Conservation (phyloP, 768 basidiomycete genomes). For the Xanthoconium stramineum region DNA sequence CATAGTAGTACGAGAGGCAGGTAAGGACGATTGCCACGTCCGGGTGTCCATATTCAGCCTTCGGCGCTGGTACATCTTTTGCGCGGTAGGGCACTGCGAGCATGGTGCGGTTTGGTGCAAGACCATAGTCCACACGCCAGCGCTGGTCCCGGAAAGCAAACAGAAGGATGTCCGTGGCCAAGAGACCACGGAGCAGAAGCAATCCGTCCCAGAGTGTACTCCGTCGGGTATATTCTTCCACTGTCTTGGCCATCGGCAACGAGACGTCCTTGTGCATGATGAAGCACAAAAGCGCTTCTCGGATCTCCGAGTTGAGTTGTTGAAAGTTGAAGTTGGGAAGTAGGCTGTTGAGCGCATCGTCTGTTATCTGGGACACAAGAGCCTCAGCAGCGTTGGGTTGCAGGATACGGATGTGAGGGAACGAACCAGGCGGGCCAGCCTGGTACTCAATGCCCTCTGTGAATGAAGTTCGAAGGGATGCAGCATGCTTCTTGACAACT, state of each 20-base stretch:
- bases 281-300: neutral
- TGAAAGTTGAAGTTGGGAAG: slow-evolving; percentile 17
- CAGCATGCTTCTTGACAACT: slow-evolving; percentile 9
- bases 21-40: slow-evolving; percentile 37
- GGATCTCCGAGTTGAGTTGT: neutral
- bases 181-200: slow-evolving; percentile 44
- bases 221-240: slow-evolving; percentile 11
- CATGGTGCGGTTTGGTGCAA: slow-evolving; percentile 30
- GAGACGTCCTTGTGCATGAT: neutral
- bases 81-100: slow-evolving; percentile 39
- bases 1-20: slow-evolving; percentile 37
- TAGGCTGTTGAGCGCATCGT: slow-evolving; percentile 1
- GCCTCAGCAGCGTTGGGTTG: neutral
- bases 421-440: slow-evolving; percentile 1
- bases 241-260: neutral
- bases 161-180: neutral
- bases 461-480: neutral
- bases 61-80: slow-evolving; percentile 35
- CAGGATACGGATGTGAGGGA: slow-evolving; percentile 19
- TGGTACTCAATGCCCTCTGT: neutral
- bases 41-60: slow-evolving; percentile 42
- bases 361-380: neutral
- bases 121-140: slow-evolving; percentile 40
- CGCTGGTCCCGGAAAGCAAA: slow-evolving; percentile 26
- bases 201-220: slow-evolving; percentile 33